Conservation (phyloP, 2,329 filamentous ascomycete species). For the Colletotrichum spinosum region DNA sequence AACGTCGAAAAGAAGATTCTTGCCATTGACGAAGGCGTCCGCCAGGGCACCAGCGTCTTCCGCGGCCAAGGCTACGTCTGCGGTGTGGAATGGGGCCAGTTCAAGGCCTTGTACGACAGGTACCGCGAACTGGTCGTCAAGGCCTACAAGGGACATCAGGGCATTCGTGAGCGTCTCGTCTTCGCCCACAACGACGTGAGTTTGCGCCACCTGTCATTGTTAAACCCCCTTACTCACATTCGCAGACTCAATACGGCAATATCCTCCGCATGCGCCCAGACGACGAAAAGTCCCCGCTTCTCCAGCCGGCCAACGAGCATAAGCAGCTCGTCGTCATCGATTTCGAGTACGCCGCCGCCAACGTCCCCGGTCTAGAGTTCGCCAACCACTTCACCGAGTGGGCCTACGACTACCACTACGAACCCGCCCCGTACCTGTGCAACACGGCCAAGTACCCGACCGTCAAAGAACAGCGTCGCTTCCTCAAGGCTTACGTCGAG, state of each 20-base stretch:
- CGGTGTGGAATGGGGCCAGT: slow-evolving; percentile 84
- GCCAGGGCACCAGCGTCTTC: slow-evolving; percentile 45
- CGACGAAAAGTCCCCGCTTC: slow-evolving; percentile 83
- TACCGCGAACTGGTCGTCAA: slow-evolving; percentile 81
- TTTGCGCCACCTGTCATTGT: slow-evolving; percentile 23
- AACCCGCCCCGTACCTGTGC: slow-evolving; percentile 73
- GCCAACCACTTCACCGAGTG: slow-evolving; percentile 99
- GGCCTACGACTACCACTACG: slow-evolving; percentile 96
- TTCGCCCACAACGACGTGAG: slow-evolving; percentile 98
- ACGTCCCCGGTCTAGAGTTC: slow-evolving; percentile 88
- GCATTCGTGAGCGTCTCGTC: slow-evolving; percentile 80
- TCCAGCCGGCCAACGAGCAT: slow-evolving; percentile 91
- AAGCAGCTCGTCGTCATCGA: slow-evolving; percentile 98
- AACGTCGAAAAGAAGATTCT: slow-evolving; percentile 71
- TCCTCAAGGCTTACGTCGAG: slow-evolving; percentile 86
- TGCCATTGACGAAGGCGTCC: slow-evolving; percentile 69
- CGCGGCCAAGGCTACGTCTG: slow-evolving; percentile 74
- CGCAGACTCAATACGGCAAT: slow-evolving; percentile 96
- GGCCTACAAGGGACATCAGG: slow-evolving; percentile 74
- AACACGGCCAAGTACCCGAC: slow-evolving; percentile 79
- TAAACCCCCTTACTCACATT: slow-evolving; percentile 5
- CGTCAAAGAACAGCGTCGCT: slow-evolving; percentile 83
- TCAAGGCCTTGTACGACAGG: slow-evolving; percentile 78
- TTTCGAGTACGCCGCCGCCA: slow-evolving; percentile 96
- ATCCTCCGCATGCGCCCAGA: slow-evolving; percentile 80